Percentiles rank a stretch among this genome's conserved stretches.
phyloP scores from a whole-genome alignment of 768 basidiomycete genomes.

The Russula emetica region DNA sequence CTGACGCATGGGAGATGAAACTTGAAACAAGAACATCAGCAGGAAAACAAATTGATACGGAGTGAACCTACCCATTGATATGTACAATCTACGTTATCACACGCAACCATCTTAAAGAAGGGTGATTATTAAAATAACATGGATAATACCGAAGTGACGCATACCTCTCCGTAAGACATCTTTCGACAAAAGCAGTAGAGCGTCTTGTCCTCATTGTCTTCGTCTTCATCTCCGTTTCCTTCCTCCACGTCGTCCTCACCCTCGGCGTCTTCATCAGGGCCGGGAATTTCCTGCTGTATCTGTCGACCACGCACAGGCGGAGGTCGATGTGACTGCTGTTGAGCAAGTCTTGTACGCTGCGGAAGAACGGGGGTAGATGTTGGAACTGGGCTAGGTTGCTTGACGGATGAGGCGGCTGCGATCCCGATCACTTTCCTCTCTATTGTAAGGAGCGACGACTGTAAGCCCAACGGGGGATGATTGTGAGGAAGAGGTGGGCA shows the following conservation, averaged over 20 bases:
- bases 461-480: background rate
- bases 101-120: constrained; percentile 26
- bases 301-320: constrained; percentile 23
- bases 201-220: constrained; percentile 54
- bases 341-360: constrained; percentile 33
- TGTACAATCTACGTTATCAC: constrained; percentile 25
- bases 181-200: constrained; percentile 63
- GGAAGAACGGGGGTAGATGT: constrained; percentile 23
- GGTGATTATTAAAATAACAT: background rate
- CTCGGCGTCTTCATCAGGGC: constrained; percentile 36
- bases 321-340: constrained; percentile 30
- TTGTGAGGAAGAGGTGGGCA: background rate
- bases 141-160: constrained; percentile 22
- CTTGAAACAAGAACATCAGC: constrained; percentile 34
- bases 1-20: constrained; percentile 62
- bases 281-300: constrained; percentile 14
- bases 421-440: constrained; percentile 29
- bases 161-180: constrained; percentile 55
- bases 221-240: constrained; percentile 43
- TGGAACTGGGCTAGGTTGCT: constrained; percentile 38
- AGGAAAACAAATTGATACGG: background rate
- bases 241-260: constrained; percentile 37
- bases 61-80: constrained; percentile 27
- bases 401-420: constrained; percentile 33
- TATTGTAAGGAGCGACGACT: background rate